Base-by-base conservation (phyloP, 2,329 filamentous ascomycete genomes). In the Fusarium praegraminearum region DNA sequence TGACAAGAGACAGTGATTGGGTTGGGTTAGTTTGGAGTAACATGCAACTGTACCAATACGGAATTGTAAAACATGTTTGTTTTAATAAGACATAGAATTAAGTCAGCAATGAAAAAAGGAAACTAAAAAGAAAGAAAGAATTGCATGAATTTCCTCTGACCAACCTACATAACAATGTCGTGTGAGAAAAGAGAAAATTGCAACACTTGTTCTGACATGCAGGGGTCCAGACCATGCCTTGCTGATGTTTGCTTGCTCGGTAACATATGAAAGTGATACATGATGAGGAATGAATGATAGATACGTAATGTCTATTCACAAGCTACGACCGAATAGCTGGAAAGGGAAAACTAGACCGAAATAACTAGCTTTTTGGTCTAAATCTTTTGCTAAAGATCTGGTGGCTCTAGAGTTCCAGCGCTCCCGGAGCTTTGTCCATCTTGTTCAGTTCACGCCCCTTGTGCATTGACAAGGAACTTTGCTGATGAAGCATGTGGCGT, bases 211-310 rank as follows among this genome's bases (percentile, higher is more conserved):
- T 46, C 41, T 47, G n/a, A 36, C 22, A 41, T 50, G 35, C 61
- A 65, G 28, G 54, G 59, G 24, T 35, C 38, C 12, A 18, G 30
- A 16, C 11, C 15, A n/a, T 10, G 16, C 1, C 22, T 35, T 40
- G 38, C 26, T 53, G 20, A 24, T 22, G 18, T 22, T 16, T 57
- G 22, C 18, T 51, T 43, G 28, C 36, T 35, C 57, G 35, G 49
- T 20, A 35, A 12, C 40, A 58, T 57, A 63, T 55, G 58, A 62
- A 36, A 44, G 54, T 55, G 51, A 64, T 45, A 63, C 33, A 46
- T 51, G 28, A 57, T 20, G 49, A 38, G 11, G 40, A 44, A 44
- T 28, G 24, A 12, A 26, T 18, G 28, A 30, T 10, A 30, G 28
- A 4, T 40, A 54, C 53, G 61, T 65, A 40, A 40, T 40, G 12